Percentiles rank a stretch among this genome's conserved stretches.
Conservation (phyloP, 441 rosid species). For the Euphorbia schlechtendalii region DNA sequence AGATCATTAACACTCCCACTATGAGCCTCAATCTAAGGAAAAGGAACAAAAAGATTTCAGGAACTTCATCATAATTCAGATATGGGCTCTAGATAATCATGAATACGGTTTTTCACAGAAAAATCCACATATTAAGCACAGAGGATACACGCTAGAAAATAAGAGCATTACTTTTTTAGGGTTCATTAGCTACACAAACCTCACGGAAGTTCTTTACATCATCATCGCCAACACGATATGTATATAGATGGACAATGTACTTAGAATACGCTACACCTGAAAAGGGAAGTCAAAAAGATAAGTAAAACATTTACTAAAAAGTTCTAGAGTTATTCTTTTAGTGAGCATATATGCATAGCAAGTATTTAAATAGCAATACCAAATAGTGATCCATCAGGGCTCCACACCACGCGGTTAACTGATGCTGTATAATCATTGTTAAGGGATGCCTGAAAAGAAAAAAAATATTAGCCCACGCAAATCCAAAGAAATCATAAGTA, state of each 20-base stretch:
- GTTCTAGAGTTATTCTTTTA: not conserved
- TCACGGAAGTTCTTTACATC: conserved; percentile 62
- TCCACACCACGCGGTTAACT: conserved; percentile 92
- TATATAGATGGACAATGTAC: conserved; percentile 69
- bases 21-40: conserved; percentile 99
- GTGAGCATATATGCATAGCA: no score
- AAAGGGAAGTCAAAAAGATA: conserved; percentile 15
- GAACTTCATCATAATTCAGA: conserved; percentile 16
- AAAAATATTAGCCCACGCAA: no score
- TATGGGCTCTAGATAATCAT: no score
- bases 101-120: no score
- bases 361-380: no score
- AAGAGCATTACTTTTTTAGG: not conserved
- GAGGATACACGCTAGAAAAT: not conserved
- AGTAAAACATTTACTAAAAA: conserved; percentile 12
- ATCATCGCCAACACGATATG: conserved; percentile 54
- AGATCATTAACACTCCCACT: conserved; percentile 94
- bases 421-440: conserved; percentile 82
- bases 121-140: not conserved
- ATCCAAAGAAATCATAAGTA: not conserved
- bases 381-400: conserved; percentile 84
- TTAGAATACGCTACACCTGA: conserved; percentile 87
- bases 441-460: conserved; percentile 66
- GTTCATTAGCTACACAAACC: conserved; percentile 40
- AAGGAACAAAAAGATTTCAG: no score